Percentiles rank a stretch among this genome's conserved stretches.
Evolutionary conservation across 441 rosid species (phyloP).

Genomic region (Theobroma grandiflorum): DNA sequence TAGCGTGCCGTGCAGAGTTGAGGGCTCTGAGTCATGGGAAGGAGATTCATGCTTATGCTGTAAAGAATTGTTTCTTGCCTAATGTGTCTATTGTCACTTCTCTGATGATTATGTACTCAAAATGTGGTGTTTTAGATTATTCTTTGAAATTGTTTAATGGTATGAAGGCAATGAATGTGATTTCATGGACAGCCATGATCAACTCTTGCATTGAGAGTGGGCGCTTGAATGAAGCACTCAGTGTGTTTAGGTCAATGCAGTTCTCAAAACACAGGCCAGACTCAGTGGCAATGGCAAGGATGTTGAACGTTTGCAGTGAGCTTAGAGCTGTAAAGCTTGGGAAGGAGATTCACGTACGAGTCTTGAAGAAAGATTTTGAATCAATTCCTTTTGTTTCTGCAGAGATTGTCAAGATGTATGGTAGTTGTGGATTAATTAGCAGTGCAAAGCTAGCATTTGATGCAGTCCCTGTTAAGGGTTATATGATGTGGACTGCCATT

Average conservation of each 20-base stretch:
- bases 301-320: conserved; percentile 58
- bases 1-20: conserved; percentile 55
- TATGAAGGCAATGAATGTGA: conserved; percentile 69
- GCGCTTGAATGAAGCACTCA: conserved; percentile 47
- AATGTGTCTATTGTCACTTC: conserved; percentile 76
- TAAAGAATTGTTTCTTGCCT: conserved; percentile 72
- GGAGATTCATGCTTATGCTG: conserved; percentile 82
- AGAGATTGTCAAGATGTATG: conserved; percentile 77
- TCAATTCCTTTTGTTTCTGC: conserved; percentile 68
- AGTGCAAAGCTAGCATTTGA: conserved; percentile 61
- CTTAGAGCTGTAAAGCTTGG: conserved; percentile 68
- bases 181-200: conserved; percentile 87
- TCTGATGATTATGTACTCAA: conserved; percentile 85
- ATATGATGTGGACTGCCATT: conserved; percentile 81
- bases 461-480: conserved; percentile 66
- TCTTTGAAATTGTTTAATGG: conserved; percentile 59
- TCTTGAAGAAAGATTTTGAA: conserved; percentile 62
- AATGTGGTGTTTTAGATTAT: conserved; percentile 61
- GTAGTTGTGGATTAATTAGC: conserved; percentile 55
- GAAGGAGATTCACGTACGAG: conserved; percentile 78
- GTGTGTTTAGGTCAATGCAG: conserved; percentile 69
- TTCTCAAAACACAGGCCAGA: conserved; percentile 76
- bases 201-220: conserved; percentile 62
- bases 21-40: conserved; percentile 77
- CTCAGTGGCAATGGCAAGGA: conserved; percentile 70